Conservation (phyloP, 257 asterid genomes). For the Hygrophila difformis region DNA sequence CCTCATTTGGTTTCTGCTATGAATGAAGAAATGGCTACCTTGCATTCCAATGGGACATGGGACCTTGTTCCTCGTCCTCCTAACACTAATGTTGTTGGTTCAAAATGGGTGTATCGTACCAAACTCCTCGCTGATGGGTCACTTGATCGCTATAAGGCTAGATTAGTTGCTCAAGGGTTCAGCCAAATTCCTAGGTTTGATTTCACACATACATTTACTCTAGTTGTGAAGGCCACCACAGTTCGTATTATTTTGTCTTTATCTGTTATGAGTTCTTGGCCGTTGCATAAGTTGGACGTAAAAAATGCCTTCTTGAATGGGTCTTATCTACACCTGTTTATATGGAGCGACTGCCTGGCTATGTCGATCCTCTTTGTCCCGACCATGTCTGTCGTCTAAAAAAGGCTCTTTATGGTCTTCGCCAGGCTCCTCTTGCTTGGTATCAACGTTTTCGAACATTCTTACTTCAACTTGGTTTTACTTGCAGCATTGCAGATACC, state of each 20-base stretch:
- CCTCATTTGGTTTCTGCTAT: constrained; percentile 4
- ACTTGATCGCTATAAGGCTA: constrained; percentile 2
- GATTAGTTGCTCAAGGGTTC: background rate
- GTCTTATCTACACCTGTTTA: background rate
- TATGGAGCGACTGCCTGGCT: background rate
- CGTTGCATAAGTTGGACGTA: background rate
- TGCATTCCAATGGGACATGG: constrained; percentile 6
- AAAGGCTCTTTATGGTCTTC: background rate
- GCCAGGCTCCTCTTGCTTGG: background rate
- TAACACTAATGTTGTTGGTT: constrained; percentile 1
- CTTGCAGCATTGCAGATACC: background rate
- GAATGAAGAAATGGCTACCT: constrained; percentile 6
- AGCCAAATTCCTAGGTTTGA: constrained; percentile 5
- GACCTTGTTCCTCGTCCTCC: constrained; percentile 14
- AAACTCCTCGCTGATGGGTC: background rate
- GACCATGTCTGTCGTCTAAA: background rate
- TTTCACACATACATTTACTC: constrained; percentile 6
- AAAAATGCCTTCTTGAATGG: background rate
- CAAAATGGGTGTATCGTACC: constrained; percentile 9
- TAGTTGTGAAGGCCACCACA: background rate
- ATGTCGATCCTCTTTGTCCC: background rate
- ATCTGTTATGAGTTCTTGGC: background rate
- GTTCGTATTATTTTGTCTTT: background rate
- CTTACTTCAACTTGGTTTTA: background rate
- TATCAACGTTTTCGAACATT: background rate